These are phyloP conservation scores for Salix viminalis DNA, from an alignment of 345 rosid genomes.

Conservation along the genomic window DNA sequence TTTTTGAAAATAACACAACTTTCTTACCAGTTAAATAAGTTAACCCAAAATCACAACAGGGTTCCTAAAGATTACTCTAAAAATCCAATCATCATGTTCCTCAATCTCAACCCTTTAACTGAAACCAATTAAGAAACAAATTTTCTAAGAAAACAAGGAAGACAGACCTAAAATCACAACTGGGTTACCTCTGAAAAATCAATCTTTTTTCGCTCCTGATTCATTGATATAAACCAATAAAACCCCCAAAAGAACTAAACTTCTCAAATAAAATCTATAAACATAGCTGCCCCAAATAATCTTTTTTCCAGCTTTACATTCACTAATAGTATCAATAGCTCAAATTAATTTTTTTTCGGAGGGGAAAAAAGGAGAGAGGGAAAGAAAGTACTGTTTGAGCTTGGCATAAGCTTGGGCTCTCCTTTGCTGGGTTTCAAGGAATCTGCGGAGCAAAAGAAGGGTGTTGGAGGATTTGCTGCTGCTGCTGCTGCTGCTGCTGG, in stretches of 20 bases:
- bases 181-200: no score
- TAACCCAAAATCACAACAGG: background rate
- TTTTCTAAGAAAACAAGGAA: background rate
- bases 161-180: no score
- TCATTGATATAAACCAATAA: no score
- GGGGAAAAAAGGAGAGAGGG: background rate
- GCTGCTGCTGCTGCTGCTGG: conserved; percentile 3
- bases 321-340: no score
- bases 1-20: no score
- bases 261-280: no score
- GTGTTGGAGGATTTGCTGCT: conserved; percentile 23
- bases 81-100: background rate
- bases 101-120: background rate
- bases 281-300: no score
- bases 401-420: conserved; percentile 82
- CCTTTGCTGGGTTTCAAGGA: conserved; percentile 72
- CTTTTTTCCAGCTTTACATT: no score
- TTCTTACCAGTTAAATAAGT: no score
- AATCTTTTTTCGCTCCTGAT: no score
- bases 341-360: no score
- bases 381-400: conserved; percentile 52
- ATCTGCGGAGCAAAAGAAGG: conserved; percentile 50
- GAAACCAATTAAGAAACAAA: background rate
- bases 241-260: no score
- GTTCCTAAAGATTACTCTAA: background rate